Evolutionary conservation across 768 basidiomycete genomes (phyloP), one percentile per base, ranked within the genome.

Genomic region (Tylopilus cervinicoccineus): DNA sequence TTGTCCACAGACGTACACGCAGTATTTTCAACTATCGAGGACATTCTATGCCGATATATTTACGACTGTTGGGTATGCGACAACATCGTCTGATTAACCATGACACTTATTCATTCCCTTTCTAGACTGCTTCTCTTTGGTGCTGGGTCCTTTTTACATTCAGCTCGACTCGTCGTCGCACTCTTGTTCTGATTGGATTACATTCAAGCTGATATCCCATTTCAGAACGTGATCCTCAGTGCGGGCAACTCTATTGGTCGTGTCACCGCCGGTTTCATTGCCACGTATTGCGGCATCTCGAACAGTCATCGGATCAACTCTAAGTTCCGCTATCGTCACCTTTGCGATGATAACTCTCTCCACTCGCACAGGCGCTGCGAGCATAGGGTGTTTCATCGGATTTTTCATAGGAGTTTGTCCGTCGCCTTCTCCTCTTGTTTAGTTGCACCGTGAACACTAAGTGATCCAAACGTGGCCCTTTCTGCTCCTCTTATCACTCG

Each of bases 331-430:
- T 8, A 50, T 70, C 37, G 57, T 77, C 36, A 68, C 76, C 19
- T 78, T 79, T 52, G 69, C 70, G 24, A 72, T 75, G 45, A 58
- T 75, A 28, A 65, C 62, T 4, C 64, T 78, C 31, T 62, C 67
- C 13, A 64, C 66, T 50, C 67, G 63, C 2, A 61, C 66, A 6
- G 66, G 70, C 9, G 70, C 72, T 4, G 61, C 72, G 19, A 52
- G 66, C 14, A 70, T 77, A 50, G 69, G 67, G 2, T 45, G 72
- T 23, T 55, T 79, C 13, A 77, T 73, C 43, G 80, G 79, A 0
- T 74, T 77, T 55, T 77, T 77, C 51, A 65, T 66, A n/a, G 79
- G 78, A 20, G 63, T 63, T n/a, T 61, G 72, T 74, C 39, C 50
- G 71, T 64, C 9, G n/a, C 17, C 36, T 13, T 40, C 17, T 48